These are phyloP conservation scores for Beauveria sp. DNA, from an alignment of 2,329 filamentous ascomycete genomes.

Conservation along the genomic window DNA sequence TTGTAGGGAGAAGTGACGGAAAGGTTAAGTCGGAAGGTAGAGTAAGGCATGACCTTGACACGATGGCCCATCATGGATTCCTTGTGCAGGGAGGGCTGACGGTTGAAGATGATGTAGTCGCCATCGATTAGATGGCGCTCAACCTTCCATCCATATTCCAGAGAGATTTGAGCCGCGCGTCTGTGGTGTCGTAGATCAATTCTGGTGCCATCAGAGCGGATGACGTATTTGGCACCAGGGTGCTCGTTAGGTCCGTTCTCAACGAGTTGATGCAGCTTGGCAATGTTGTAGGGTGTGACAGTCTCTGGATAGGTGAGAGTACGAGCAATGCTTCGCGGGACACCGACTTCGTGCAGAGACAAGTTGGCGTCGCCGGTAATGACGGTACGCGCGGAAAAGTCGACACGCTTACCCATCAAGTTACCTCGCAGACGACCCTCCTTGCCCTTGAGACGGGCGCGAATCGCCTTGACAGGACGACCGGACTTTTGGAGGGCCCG, in stretches of 20 bases:
- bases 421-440: slow-evolving; percentile 97
- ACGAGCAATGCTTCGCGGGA: slow-evolving; percentile 85
- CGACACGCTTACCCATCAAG: slow-evolving; percentile 98
- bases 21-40: slow-evolving; percentile 93
- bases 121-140: slow-evolving; percentile 94
- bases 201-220: slow-evolving; percentile 84
- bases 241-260: slow-evolving; percentile 92
- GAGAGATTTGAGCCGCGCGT: slow-evolving; percentile 72
- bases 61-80: slow-evolving; percentile 99
- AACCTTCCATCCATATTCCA: slow-evolving; percentile 98
- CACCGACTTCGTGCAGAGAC: slow-evolving; percentile 93
- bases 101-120: slow-evolving; percentile 99
- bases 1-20: slow-evolving; percentile 99
- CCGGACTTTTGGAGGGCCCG: slow-evolving; percentile 96
- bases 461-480: slow-evolving; percentile 91
- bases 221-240: slow-evolving; percentile 93
- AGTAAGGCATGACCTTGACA: slow-evolving; percentile 97
- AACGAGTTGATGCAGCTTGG: slow-evolving; percentile 80
- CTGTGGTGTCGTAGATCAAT: slow-evolving; percentile 94
- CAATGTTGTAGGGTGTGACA: slow-evolving; percentile 96
- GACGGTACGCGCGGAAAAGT: slow-evolving; percentile 98
- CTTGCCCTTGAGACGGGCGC: slow-evolving; percentile 96
- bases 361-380: slow-evolving; percentile 98
- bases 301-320: slow-evolving; percentile 95
- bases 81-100: slow-evolving; percentile 97